Evolutionary conservation across 768 basidiomycete genomes (phyloP), one percentile per base, ranked within the genome.

Genomic region (Coprinopsis marcescibilis): DNA sequence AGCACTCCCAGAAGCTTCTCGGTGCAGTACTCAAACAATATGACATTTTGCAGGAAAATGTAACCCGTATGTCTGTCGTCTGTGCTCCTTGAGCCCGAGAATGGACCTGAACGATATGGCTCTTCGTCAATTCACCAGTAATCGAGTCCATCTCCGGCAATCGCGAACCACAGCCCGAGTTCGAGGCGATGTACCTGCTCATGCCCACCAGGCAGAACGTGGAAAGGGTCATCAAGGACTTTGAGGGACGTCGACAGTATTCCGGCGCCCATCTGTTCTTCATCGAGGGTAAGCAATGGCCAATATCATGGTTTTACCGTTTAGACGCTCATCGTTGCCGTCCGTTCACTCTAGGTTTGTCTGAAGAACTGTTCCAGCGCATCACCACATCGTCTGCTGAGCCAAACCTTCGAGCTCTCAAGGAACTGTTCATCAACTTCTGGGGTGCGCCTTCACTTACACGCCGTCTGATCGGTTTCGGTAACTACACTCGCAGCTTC

Each of bases 131-230:
- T 38, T 26, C 46, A 48, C 42, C 64, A 99, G 95, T 90, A 60
- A 89, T 98, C 64, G 95, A 99, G 66, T 79, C 85, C 45, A 90
- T 98, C 62, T 81, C 85, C 52, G 85, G 71, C 56, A 65, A 83
- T 60, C 84, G 96, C 54, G 83, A 88, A 27, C 83, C 89, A 0
- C 89, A 95, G 63, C 77, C 81, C 7, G 78, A 80, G 33, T 83
- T 95, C 42, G 93, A 97, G 65, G 96, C 92, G 26, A 71, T 98
- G 57, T 98, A 99, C 62, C 67, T 99, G 51, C 71, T 98, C 49
- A 95, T 94, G 80, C 89, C 96, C 13, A 98, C 96, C 3, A 81
- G 81, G 1, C 89, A 92, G 70, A 98, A 98, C 64, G 80, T 98
- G 35, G 85, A 95, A 47, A 79, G 93, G 17, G 75, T 99, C 58